Percentiles rank a stretch among this genome's conserved stretches.
phyloP scores from a whole-genome alignment of 192 early-diverging fungal genomes.

The Allomyces arbusculus region DNA sequence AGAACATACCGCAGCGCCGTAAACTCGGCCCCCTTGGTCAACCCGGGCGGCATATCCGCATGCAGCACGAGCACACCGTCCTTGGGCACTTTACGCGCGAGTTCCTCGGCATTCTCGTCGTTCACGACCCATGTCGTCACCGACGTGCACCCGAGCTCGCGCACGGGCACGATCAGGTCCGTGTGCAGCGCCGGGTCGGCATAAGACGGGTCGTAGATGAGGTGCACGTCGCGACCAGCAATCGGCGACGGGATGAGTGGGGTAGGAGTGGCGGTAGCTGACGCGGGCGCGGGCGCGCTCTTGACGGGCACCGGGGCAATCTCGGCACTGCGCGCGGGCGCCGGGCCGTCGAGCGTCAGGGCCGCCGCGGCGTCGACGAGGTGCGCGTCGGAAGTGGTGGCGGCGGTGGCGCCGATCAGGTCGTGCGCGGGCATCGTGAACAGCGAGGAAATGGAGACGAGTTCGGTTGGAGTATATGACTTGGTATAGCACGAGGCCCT shows the following conservation, averaged over 20 bases:
- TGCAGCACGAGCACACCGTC: neutral
- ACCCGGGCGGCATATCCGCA: neutral
- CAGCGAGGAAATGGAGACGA: too few species aligned
- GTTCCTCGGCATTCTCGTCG: neutral
- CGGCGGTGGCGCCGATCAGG: too few species aligned
- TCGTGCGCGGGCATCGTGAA: too few species aligned
- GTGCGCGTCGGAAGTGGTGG: too few species aligned
- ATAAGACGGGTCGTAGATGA: neutral
- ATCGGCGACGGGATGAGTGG: neutral
- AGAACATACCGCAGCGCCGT: neutral
- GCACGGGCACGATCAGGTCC: neutral
- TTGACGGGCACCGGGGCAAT: too few species aligned
- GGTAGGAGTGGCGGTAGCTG: neutral
- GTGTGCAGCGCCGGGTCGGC: neutral
- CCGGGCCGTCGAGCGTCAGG: too few species aligned
- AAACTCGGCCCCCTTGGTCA: neutral
- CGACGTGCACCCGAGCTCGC: neutral
- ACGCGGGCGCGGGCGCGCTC: neutral
- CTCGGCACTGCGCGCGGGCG: too few species aligned
- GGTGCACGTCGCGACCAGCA: neutral
- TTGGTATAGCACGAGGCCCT: too few species aligned
- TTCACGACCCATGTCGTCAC: neutral
- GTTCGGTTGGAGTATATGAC: too few species aligned
- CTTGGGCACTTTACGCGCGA: neutral
- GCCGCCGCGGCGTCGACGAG: too few species aligned